phyloP scores from a whole-genome alignment of 78 protist genomes.

The slime mould (Dictyostelium discoideum) region dicty_2.7 NC_007088.5:730001-730500 shows the following conservation, averaged over 20 bases:
- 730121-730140: not conserved
- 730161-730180: constrained; percentile 69
- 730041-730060: too few relatives aligned
- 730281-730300: constrained; percentile 71
- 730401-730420: constrained; percentile 62
- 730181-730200: constrained; percentile 75
- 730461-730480: constrained; percentile 80
- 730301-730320: constrained; percentile 80
- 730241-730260: constrained; percentile 64
- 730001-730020: not conserved
- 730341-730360: constrained; percentile 56
- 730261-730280: constrained; percentile 74
- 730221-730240: constrained; percentile 81
- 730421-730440: constrained; percentile 58
- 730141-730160: not conserved
- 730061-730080: too few relatives aligned
- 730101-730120: too few relatives aligned
- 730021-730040: too few relatives aligned
- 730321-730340: constrained; percentile 74
- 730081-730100: too few relatives aligned
- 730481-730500: not conserved
- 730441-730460: constrained; percentile 54
- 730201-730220: constrained; percentile 82
- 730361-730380: constrained; percentile 19
- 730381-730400: constrained; percentile 19